Evolutionary conservation across 176 grass and related monocot genomes (phyloP).

Genomic region (Zoysia pacifica): DNA sequence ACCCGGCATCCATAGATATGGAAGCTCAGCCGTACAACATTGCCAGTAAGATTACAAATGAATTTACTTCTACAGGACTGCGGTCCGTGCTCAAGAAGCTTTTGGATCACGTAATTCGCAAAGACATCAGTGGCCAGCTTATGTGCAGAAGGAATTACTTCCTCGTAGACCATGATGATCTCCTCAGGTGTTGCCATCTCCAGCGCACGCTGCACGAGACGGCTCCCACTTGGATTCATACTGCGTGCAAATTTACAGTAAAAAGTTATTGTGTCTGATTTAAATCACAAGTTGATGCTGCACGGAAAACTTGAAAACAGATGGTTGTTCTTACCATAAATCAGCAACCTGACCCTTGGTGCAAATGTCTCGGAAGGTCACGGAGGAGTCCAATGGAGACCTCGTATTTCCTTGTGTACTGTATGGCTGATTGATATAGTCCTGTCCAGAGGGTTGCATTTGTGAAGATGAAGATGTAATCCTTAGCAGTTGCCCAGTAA

Average conservation of each 20-base stretch:
- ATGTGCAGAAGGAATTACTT: conserved; percentile 30
- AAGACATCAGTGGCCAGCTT: conserved; percentile 42
- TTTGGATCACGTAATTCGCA: conserved; percentile 56
- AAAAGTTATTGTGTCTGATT: neutral
- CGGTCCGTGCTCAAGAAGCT: conserved; percentile 64
- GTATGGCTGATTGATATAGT: neutral
- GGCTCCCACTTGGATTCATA: conserved; percentile 33
- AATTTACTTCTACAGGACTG: conserved; percentile 38
- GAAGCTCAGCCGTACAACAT: conserved; percentile 43
- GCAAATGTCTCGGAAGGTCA: conserved; percentile 7
- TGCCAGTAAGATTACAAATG: conserved; percentile 34
- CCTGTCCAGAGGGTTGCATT: neutral
- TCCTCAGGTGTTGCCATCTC: conserved; percentile 42
- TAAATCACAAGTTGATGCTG: neutral
- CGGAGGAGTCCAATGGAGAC: neutral
- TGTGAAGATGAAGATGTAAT: neutral
- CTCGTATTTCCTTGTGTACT: conserved; percentile 10
- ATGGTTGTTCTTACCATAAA: conserved; percentile 40
- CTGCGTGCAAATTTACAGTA: conserved; percentile 26
- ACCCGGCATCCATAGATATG: conserved; percentile 52
- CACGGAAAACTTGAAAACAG: neutral
- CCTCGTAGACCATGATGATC: conserved; percentile 50
- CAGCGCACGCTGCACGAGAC: conserved; percentile 46
- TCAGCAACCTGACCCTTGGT: conserved; percentile 43
- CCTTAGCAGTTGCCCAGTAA: neutral